Base-by-base conservation (phyloP, 2,329 filamentous ascomycete genomes). In the Apiospora malaysiana region DNA sequence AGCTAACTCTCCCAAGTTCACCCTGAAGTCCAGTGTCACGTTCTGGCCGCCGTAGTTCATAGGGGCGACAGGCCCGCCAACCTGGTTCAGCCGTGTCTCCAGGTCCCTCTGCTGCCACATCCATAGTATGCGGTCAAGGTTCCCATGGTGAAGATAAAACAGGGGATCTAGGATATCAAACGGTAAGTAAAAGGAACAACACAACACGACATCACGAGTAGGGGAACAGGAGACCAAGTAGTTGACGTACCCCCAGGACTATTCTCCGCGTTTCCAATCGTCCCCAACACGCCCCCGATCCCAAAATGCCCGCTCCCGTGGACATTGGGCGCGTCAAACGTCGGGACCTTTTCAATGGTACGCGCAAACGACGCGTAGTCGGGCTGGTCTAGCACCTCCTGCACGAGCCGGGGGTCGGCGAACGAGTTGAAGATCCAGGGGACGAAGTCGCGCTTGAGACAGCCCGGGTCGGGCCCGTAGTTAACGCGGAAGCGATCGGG, bases 41-140 rank as follows among this genome's bases (percentile, higher is more conserved):
- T 70, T 70, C 25, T 66, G 45, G n/a, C 69, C 69, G 43, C 59
- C 43, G 45, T 70, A 70, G 59, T 70, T 59, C 43, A 70, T 49
- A 14, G 69, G 69, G 2, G 67, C 69, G 18, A 70, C 63, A 5
- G 69, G 69, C 6, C 69, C 69, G 9, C 69, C 69, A 9, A 70
- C 69, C 23, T 70, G 43, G 37, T 66, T 67, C 9, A 65, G 23
- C n/a, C 69, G 25, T 1, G 63, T 65, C 4, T 43, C 23, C 9
- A 25, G 37, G 59, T 70, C 69, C 23, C 67, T 49, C 18, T 63
- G 63, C 21, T 40, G 27, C 69, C 37, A 65, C 66, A 21, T 14
- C 65, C 65, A 67, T 1, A 67, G 12, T 10, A 67, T 40, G 1
- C 43, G 65, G 42, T 67, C 65, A 2, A 67, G 65, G n/a, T 67